phyloP scores from a whole-genome alignment of 305 asterid species.

The Nicotiana rustica region DNA sequence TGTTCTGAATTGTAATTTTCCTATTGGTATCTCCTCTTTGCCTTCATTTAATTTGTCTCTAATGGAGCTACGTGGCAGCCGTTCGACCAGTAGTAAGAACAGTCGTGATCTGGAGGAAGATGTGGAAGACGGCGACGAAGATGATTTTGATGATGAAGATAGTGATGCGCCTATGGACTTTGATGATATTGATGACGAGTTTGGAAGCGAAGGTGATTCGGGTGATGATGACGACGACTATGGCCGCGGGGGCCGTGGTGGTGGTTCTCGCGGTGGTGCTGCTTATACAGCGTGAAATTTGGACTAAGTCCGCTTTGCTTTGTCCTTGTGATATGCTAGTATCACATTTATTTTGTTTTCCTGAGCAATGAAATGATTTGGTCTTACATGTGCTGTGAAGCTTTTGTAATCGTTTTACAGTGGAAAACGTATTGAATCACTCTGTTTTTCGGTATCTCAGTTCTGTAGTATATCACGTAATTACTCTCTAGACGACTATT shows the following conservation, averaged over 20 bases:
- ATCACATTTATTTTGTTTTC: background rate
- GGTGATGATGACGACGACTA: background rate
- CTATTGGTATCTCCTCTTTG: background rate
- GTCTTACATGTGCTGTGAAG: background rate
- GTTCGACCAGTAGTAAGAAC: background rate
- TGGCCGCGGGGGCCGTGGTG: background rate
- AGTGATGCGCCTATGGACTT: background rate
- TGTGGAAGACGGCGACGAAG: background rate
- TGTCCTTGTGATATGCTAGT: background rate
- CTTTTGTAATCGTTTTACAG: background rate
- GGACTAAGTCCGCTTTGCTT: background rate
- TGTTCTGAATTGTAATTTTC: background rate
- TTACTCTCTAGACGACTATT: no score
- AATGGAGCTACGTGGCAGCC: slow-evolving; percentile 24
- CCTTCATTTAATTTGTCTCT: background rate
- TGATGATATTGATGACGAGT: slow-evolving; percentile 3
- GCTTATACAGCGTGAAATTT: slow-evolving; percentile 17
- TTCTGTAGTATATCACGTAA: background rate
- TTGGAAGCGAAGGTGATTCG: background rate
- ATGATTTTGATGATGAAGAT: background rate
- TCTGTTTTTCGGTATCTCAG: background rate
- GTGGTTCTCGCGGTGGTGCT: slow-evolving; percentile 25
- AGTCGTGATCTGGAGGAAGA: background rate
- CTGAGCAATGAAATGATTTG: slow-evolving; percentile 6
- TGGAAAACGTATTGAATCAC: background rate